Evolutionary conservation across 202 grass and related monocot genomes (phyloP), one percentile per base, ranked within the genome.

Genomic region (Musa balbisiana): DNA sequence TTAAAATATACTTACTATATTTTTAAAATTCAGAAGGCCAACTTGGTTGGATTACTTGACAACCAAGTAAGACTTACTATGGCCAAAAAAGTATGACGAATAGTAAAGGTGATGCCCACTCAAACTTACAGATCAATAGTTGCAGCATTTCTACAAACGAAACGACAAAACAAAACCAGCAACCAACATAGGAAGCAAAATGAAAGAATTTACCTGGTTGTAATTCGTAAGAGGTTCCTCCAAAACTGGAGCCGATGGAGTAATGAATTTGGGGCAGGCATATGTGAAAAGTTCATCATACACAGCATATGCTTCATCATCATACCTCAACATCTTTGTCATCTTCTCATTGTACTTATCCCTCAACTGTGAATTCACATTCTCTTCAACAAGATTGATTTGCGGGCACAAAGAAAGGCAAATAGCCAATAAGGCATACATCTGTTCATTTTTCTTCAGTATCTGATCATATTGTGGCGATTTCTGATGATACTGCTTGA

Each of bases 261-360:
- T 93, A 80, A 99, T 99, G 72, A 99, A 99, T 85, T 99, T 99
- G 62, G 95, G 95, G 74, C 95, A 99, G 13, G 90, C 95, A 27
- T 99, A 99, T 0, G 91, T 92, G 68, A 99, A 99, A 24, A 99
- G 87, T 69, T 99, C 95, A 76, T 99, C 95, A 80, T 95, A 99
- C 52, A 88, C 89, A 60, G 88, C 76, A 55, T 91, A 92, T 51
- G 91, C 95, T 50, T 99, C 95, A 78, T 99, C 95, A 87, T 99
- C 95, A 62, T 87, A 99, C 68, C 91, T 93, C 77, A 90, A 85
- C 91, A 99, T 99, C 89, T 99, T 99, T 71, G 87, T 88, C 95
- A 99, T 95, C 79, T 99, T 99, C 67, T 99, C 95, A 76, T 87
- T 89, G 79, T 95, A 99, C 83, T 99, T 99, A 70, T 99, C 95